phyloP scores from a whole-genome alignment of 768 basidiomycete genomes.

The Gloeopeniophorella convolvens region DNA sequence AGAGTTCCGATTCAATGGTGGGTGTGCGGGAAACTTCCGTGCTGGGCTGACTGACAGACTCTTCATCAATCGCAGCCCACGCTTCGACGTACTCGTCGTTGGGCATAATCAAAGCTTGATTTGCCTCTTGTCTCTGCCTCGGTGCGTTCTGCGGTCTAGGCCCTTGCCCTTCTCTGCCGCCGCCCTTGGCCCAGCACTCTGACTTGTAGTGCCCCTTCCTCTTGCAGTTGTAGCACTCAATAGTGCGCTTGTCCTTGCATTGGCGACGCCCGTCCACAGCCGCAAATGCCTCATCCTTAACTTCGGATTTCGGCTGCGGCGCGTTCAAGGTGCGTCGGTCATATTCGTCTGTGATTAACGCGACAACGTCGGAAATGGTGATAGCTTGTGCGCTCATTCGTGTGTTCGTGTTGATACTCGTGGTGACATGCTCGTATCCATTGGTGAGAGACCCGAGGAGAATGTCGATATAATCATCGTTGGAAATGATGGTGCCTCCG shows the following conservation, averaged over 20 bases:
- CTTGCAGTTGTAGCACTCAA: conserved; percentile 28
- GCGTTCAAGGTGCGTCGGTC: conserved; percentile 13
- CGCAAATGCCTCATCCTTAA: neutral
- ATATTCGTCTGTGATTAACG: conserved; percentile 21
- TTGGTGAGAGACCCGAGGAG: conserved; percentile 31
- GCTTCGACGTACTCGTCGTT: neutral
- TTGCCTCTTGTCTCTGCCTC: conserved; percentile 16
- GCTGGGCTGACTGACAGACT: neutral
- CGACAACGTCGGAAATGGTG: conserved; percentile 21
- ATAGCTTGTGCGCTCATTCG: conserved; percentile 22
- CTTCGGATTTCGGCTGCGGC: neutral
- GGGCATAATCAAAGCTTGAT: neutral
- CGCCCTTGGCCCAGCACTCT: conserved; percentile 30
- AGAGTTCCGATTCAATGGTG: neutral
- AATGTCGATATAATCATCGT: conserved; percentile 31
- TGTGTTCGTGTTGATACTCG: conserved; percentile 26
- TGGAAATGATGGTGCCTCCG: conserved; percentile 27
- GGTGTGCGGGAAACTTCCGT: neutral
- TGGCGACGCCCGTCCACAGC: neutral
- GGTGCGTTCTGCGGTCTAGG: too few relatives aligned
- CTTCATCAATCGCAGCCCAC: neutral
- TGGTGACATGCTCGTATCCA: conserved; percentile 30
- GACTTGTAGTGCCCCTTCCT: conserved; percentile 25
- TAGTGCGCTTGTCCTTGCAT: neutral
- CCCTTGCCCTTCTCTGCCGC: conserved; percentile 34